Evolutionary conservation across 495 filamentous ascomycete genomes (phyloP), one percentile per base, ranked within the genome.

Genomic region (Trichoderma asperelloides): DNA sequence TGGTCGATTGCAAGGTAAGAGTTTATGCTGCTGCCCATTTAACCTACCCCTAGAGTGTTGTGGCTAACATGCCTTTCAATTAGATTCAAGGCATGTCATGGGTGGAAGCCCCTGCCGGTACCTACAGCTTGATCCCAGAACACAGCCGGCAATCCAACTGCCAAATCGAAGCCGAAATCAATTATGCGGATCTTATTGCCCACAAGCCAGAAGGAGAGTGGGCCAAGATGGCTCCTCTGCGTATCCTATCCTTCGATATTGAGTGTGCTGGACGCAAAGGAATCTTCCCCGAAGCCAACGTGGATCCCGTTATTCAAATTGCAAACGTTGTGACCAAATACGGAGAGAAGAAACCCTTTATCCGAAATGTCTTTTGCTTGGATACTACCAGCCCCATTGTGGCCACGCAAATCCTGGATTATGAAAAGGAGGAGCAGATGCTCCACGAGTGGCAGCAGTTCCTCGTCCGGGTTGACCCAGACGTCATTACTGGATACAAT

Each of bases 401-500:
- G 69, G 96, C 96, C 68, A 98, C 95, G 0, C 90, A 98, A 67
- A 88, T 99, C 62, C 81, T 97, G 62, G 88, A 91, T 49, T 97
- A 89, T 69, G 78, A 88, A 40, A 80, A 82, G 21, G 95, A 99
- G 75, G 84, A 87, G 64, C 82, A 91, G 41, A 94, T 99, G 94
- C 84, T 99, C 21, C 84, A 86, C 78, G 84, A 84, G 25, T 99
- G 95, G 95, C 86, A 86, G 69, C 84, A 96, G 63, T 99, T 99
- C 71, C 77, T 99, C 5, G 83, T 93, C 62, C 88, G 91, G 73
- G 95, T 95, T 2, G 95, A 99, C 71, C 94, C 95, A 0, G 95
- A 99, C 77, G 88, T 99, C 33, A 98, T 99, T 72, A 99, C 95
- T 68, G 95, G 95, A 57, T 99, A 99, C 85, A 99, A 99, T 75